Percentiles rank a stretch among this genome's conserved stretches.
Conservation (phyloP, 2,329 filamentous ascomycete species). For the Zymoseptoria brevis region DNA sequence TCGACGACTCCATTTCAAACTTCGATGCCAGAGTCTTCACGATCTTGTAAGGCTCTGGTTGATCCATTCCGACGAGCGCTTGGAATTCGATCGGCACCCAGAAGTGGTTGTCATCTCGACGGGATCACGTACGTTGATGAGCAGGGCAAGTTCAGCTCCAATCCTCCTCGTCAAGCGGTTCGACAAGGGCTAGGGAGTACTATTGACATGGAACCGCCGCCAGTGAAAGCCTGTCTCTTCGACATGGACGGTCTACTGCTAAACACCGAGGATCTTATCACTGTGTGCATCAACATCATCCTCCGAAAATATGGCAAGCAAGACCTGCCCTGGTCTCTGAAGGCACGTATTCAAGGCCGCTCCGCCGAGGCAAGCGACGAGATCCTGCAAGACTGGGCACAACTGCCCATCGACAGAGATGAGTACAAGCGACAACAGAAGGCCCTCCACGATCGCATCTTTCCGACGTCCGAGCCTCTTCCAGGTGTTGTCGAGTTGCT, state of each 20-base stretch:
- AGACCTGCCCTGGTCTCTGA: constrained; percentile 75
- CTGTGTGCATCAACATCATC: constrained; percentile 67
- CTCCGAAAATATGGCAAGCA: constrained; percentile 65
- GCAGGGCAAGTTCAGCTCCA: not conserved
- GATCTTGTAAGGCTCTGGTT: too few relatives aligned
- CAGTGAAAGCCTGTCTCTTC: constrained; percentile 81
- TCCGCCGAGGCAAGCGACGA: constrained; percentile 48
- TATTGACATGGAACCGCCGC: constrained; percentile 32
- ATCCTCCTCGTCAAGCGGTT: not conserved
- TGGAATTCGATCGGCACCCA: too few relatives aligned
- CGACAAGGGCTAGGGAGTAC: too few relatives aligned
- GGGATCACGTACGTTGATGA: too few relatives aligned
- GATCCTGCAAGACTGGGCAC: constrained; percentile 69
- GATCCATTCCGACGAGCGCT: too few relatives aligned
- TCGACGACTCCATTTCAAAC: too few relatives aligned
- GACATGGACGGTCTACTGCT: constrained; percentile 97
- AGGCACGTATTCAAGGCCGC: constrained; percentile 69
- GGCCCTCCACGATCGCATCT: constrained; percentile 59
- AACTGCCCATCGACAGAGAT: constrained; percentile 64
- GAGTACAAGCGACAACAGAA: constrained; percentile 55
- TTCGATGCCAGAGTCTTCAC: too few relatives aligned
- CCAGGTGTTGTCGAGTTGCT: constrained; percentile 62
- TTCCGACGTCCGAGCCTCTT: constrained; percentile 62
- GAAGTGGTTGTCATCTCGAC: too few relatives aligned
- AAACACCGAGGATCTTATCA: constrained; percentile 84